Evolutionary conservation across 2,329 filamentous ascomycete genomes (phyloP).

Genomic region (Dryadomyces sulphureus): DNA sequence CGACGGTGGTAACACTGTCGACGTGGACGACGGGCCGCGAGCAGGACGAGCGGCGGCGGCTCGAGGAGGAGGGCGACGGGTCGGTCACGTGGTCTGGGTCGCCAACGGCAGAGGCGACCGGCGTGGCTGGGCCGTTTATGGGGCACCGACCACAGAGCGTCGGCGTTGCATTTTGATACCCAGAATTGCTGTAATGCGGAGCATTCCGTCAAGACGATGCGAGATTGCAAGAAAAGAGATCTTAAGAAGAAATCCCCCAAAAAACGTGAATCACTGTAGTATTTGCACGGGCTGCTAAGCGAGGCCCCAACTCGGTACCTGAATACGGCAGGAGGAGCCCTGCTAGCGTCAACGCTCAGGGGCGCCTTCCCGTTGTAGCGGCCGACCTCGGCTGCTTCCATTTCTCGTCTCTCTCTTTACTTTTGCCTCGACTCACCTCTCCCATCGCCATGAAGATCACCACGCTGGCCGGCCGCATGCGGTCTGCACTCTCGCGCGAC

Average conservation of each 20-base stretch:
- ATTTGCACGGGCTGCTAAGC: not conserved
- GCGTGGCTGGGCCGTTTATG: too few relatives aligned
- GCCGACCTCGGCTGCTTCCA: not conserved
- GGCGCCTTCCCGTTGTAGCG: not conserved
- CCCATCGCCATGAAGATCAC: not conserved
- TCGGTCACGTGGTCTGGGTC: slow-evolving; percentile 30
- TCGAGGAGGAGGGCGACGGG: slow-evolving; percentile 15
- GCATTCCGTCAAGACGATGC: too few relatives aligned
- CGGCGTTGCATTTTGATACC: slow-evolving; percentile 28
- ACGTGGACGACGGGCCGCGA: slow-evolving; percentile 34
- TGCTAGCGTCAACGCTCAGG: too few relatives aligned
- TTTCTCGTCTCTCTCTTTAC: not conserved
- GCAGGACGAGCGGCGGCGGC: slow-evolving; percentile 17
- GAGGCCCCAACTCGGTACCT: not conserved
- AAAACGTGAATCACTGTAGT: not conserved
- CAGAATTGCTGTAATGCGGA: not conserved
- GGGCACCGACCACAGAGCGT: slow-evolving; percentile 25
- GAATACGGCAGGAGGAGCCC: too few relatives aligned
- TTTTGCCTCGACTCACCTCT: not conserved
- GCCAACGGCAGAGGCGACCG: slow-evolving; percentile 24
- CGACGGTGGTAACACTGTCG: slow-evolving; percentile 24
- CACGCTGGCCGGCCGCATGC: not conserved
- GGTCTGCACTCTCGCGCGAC: not conserved
- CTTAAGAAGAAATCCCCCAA: too few relatives aligned
- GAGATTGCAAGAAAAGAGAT: too few relatives aligned